These are phyloP conservation scores for Paramarasmius palmivorus DNA, from an alignment of 1,284 basidiomycete species.

Conservation along the genomic window DNA sequence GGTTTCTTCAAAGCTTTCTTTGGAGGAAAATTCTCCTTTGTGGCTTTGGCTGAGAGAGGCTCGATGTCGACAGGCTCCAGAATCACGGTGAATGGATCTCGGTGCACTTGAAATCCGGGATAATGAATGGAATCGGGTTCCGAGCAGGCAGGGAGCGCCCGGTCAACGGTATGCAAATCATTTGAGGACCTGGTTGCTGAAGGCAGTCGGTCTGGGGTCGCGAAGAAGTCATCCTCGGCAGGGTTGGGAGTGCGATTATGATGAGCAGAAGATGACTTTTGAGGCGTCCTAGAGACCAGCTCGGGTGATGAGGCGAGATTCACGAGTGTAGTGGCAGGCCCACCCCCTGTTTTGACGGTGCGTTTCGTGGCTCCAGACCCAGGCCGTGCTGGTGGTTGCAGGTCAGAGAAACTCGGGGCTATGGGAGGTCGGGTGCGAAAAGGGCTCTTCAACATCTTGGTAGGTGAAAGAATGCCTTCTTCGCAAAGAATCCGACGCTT, in stretches of 20 bases:
- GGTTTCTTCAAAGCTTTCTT: conserved; percentile 42
- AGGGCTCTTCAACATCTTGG: conserved; percentile 35
- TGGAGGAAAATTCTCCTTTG: conserved; percentile 58
- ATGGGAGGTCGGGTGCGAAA: conserved; percentile 27
- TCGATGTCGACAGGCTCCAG: conserved; percentile 22
- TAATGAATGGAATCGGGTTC: conserved; percentile 68
- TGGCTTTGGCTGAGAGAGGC: conserved; percentile 14
- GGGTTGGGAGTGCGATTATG: background rate
- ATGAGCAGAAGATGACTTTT: conserved; percentile 4
- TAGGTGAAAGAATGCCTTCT: conserved; percentile 48
- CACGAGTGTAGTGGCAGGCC: conserved; percentile 3
- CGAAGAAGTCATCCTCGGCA: conserved; percentile 13
- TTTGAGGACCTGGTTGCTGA: conserved; percentile 20
- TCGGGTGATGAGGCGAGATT: conserved; percentile 26
- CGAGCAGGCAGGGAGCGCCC: conserved; percentile 42
- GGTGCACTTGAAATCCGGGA: conserved; percentile 68
- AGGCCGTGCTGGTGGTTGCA: conserved; percentile 42
- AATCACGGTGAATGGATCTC: conserved; percentile 45
- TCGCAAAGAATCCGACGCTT: conserved; percentile 68
- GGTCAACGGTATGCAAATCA: conserved; percentile 33
- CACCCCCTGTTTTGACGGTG: background rate
- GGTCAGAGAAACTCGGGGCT: conserved; percentile 32
- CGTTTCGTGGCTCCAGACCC: conserved; percentile 46
- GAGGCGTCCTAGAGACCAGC: conserved; percentile 12
- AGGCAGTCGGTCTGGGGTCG: conserved; percentile 16